A percentile compares a stretch with the other conserved stretches of the same genome.
phyloP scores from a whole-genome alignment of 2,329 filamentous ascomycete species.

The Pseudogymnoascus pannorum region DNA sequence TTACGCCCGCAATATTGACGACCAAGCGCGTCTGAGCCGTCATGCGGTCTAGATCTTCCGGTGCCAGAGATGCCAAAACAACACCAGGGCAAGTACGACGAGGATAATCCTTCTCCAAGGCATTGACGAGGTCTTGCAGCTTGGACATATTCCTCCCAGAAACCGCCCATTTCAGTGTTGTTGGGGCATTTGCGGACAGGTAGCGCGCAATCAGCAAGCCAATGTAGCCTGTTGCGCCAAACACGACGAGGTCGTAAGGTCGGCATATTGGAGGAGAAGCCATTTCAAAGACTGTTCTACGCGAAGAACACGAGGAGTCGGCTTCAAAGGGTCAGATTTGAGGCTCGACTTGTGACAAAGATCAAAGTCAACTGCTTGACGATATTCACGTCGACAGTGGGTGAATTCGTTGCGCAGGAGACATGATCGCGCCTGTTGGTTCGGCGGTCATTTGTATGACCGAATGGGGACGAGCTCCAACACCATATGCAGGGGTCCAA shows the following conservation, averaged over 20 bases:
- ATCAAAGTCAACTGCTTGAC: neutral
- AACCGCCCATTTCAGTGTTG: conserved; percentile 77
- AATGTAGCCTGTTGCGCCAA: conserved; percentile 74
- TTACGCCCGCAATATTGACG: neutral
- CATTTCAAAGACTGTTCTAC: neutral
- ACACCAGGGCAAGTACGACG: neutral
- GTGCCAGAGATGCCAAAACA: neutral
- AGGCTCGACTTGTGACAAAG: neutral
- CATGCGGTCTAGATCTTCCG: neutral
- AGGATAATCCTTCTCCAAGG: neutral
- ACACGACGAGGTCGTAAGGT: conserved; percentile 57
- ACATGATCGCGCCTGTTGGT: neutral
- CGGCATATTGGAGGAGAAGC: conserved; percentile 16
- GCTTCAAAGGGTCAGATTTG: neutral
- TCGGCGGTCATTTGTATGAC: neutral
- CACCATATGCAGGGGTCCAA: neutral
- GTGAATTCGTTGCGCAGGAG: neutral
- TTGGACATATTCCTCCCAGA: conserved; percentile 76
- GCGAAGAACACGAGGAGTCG: neutral
- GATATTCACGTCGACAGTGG: neutral
- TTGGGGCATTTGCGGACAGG: conserved; percentile 62
- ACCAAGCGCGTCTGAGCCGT: neutral
- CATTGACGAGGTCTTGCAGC: conserved; percentile 11
- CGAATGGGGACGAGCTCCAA: neutral
- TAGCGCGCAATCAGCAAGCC: conserved; percentile 70